Conservation (phyloP, 306 rosid genomes). For the Datisca glomerata region DNA sequence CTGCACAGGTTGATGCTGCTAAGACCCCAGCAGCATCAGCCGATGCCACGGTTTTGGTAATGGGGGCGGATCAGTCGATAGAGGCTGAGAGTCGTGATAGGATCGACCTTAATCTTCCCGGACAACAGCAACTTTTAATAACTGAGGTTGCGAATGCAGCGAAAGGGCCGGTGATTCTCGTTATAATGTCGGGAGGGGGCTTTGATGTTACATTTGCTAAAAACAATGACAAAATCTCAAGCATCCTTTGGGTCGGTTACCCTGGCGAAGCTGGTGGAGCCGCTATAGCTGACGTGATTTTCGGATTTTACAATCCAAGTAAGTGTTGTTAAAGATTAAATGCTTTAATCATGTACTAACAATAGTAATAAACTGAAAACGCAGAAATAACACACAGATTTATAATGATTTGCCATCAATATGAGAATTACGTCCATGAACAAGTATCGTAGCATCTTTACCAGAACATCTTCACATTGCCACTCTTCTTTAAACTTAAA, state of each 20-base stretch:
- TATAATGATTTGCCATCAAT: too few species aligned
- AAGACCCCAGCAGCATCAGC: constrained; percentile 63
- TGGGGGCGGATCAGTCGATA: constrained; percentile 67
- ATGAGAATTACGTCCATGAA: too few species aligned
- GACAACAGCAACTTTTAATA: constrained; percentile 61
- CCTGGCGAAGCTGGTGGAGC: constrained; percentile 99
- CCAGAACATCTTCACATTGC: too few species aligned
- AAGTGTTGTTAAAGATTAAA: constrained; percentile 26
- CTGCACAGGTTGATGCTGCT: constrained; percentile 57
- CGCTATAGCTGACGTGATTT: constrained; percentile 84
- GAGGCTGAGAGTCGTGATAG: constrained; percentile 89
- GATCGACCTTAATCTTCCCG: constrained; percentile 64
- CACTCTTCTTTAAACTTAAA: too few species aligned
- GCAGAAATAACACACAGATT: too few species aligned
- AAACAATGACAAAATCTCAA: constrained; percentile 47
- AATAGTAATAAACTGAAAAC: too few species aligned
- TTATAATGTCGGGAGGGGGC: constrained; percentile 97
- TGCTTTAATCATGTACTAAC: too few species aligned
- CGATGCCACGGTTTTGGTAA: constrained; percentile 74
- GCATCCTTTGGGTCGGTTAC: constrained; percentile 96
- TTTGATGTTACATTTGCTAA: constrained; percentile 84
- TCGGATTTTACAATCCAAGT: constrained; percentile 80
- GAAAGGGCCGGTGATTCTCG: constrained; percentile 85
- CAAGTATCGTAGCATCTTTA: too few species aligned
- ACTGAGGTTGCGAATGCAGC: constrained; percentile 70